Percentiles rank a stretch among this genome's conserved stretches.
These are phyloP conservation scores for Cucumis hystrix DNA, from an alignment of 306 rosid species.

Conservation along the genomic window DNA sequence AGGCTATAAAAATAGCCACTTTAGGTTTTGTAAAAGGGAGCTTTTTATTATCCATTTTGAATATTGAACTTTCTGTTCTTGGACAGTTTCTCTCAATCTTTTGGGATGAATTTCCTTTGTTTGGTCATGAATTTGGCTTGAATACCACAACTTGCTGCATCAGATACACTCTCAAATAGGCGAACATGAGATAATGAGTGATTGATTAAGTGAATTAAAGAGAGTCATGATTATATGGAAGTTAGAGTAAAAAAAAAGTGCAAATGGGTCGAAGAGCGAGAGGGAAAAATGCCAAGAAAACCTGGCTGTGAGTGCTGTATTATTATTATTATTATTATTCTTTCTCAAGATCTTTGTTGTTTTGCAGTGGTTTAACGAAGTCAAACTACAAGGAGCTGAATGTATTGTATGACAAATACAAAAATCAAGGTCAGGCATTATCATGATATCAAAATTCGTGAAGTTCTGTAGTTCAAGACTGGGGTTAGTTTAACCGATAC, in stretches of 20 bases:
- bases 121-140: too few relatives aligned
- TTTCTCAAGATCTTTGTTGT: not conserved
- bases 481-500: not conserved
- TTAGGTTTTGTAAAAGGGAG: too few relatives aligned
- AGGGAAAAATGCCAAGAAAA: not conserved
- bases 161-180: not conserved
- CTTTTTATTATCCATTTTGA: too few relatives aligned
- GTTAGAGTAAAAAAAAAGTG: not conserved
- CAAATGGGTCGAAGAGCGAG: not conserved
- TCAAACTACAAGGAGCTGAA: conserved; percentile 77
- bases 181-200: not conserved
- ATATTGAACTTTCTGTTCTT: too few relatives aligned
- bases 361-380: conserved; percentile 77
- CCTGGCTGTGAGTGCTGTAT: not conserved
- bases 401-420: conserved; percentile 58
- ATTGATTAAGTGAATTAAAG: not conserved
- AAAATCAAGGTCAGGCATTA: conserved; percentile 39
- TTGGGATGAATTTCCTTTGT: too few relatives aligned
- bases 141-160: too few relatives aligned
- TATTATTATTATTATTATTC: not conserved
- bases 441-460: not conserved
- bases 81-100: too few relatives aligned
- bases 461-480: not conserved
- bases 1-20: too few relatives aligned
- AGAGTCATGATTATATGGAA: not conserved